phyloP scores from a whole-genome alignment of 2,329 filamentous ascomycete genomes.

The Coniella lustricola region DNA sequence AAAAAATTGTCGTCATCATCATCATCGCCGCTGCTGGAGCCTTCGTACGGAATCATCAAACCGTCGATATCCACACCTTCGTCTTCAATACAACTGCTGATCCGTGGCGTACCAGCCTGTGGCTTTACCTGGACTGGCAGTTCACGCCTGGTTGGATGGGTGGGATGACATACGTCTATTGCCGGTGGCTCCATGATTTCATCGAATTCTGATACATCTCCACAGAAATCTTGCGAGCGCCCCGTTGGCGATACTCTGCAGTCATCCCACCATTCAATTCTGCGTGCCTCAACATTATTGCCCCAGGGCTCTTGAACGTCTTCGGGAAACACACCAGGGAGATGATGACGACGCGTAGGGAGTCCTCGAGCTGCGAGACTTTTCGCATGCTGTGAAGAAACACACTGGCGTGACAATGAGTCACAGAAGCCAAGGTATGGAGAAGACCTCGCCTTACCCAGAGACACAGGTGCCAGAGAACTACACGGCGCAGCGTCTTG shows the following conservation, averaged over 20 bases:
- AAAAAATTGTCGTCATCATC: conserved; percentile 55
- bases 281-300: conserved; percentile 11
- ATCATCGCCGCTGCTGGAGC: conserved; percentile 38
- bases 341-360: conserved; percentile 34
- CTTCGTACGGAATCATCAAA: conserved; percentile 39
- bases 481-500: conserved; percentile 24
- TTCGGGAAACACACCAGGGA: conserved; percentile 34
- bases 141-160: conserved; percentile 3
- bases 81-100: conserved; percentile 13
- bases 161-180: conserved; percentile 5
- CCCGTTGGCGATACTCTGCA: not conserved
- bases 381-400: conserved; percentile 28
- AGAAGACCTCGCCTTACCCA: conserved; percentile 33
- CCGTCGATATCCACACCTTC: conserved; percentile 24
- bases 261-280: not conserved
- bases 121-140: not conserved
- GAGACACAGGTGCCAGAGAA: conserved; percentile 24
- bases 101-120: conserved; percentile 18
- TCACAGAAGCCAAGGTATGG: conserved; percentile 35
- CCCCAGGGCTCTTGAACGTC: conserved; percentile 24
- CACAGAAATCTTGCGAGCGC: not conserved
- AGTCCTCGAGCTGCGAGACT: conserved; percentile 19
- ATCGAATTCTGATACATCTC: not conserved
- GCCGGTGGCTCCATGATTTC: not conserved
- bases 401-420: conserved; percentile 23